These are phyloP conservation scores for Debaryomyces nepalensis DNA, from an alignment of 1,139 yeast genomes.

Conservation along the genomic window DNA sequence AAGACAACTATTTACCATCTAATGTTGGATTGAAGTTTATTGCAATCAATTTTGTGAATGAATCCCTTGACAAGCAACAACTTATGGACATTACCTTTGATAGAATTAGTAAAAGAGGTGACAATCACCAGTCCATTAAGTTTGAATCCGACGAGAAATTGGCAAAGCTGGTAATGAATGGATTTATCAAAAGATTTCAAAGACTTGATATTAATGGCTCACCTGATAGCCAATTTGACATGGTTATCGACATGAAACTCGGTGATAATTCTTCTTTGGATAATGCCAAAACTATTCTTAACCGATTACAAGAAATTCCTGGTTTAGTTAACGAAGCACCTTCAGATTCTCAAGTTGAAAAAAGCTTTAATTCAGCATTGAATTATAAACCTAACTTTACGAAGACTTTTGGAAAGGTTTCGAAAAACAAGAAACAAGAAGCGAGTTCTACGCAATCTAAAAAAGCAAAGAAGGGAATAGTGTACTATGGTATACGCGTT, in stretches of 20 bases:
- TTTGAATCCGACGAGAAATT: slow-evolving; percentile 46
- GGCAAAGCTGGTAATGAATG: slow-evolving; percentile 66
- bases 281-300: slow-evolving; percentile 55
- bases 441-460: slow-evolving; percentile 9
- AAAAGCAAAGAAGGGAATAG: slow-evolving; percentile 20
- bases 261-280: slow-evolving; percentile 51
- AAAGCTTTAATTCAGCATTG: slow-evolving; percentile 55
- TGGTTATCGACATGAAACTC: slow-evolving; percentile 60
- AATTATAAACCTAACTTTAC: slow-evolving; percentile 54
- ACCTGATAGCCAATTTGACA: slow-evolving; percentile 76
- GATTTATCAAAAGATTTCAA: slow-evolving; percentile 74
- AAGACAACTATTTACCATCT: slow-evolving; percentile 41
- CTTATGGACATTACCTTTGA: slow-evolving; percentile 58
- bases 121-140: slow-evolving; percentile 87
- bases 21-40: slow-evolving; percentile 50
- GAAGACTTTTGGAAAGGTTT: slow-evolving; percentile 37
- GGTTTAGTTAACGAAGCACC: slow-evolving; percentile 50
- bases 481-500: slow-evolving; percentile 37
- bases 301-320: slow-evolving; percentile 46
- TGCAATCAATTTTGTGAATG: slow-evolving; percentile 70
- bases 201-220: slow-evolving; percentile 46
- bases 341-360: slow-evolving; percentile 36
- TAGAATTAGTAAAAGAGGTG: slow-evolving; percentile 75
- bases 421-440: slow-evolving; percentile 23
- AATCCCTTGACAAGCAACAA: slow-evolving; percentile 26